Base-by-base conservation (phyloP, 2,329 filamentous ascomycete species). In the Ceratocystis colombiana region DNA sequence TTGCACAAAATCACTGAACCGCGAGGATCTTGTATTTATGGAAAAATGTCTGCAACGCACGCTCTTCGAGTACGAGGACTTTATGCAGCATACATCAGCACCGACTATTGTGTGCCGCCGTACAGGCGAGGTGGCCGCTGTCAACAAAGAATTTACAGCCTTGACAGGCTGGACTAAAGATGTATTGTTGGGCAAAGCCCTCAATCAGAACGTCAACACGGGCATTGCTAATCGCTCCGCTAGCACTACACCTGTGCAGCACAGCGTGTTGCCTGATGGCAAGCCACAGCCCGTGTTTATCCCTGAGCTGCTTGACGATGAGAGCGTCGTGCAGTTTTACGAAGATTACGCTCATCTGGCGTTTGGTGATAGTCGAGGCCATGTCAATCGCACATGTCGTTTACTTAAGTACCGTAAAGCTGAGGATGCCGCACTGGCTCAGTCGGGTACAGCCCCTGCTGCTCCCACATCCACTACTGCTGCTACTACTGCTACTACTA, bases 31-130 rank as follows among this genome's bases (percentile, higher is more conserved):
- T 33, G 86, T 99, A 25, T 96, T 97, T 75, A 96, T 96, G 88
- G 94, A 99, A 75, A 96, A 96, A 76, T 95, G 89, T 72, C 90
- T 97, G 73, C 94, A 99, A 75, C 85, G 94, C 46, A 95, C 90
- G 0, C 80, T 97, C 10, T 90, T 91, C 72, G 91, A 96, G 73
- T 95, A 96, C 72, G 90, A 97, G 73, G 90, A 96, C 70, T 94
- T 95, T 70, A 88, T 96, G 78, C 86, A 89, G 67, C 86, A 90
- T 69, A 90, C 88, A 68, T 90, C 90, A 48, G 95, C 91, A 3
- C 94, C 94, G 0, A 96, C 92, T 0, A 85, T 99, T 67, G 90
- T 97, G 30, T 95, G 90, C 72, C 86, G 94, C 61, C 85, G 94
- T 61, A 96, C 92, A 0, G 94, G 94, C 63, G 94, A 97, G 74